Base-by-base conservation (phyloP, 805 yeast species). In the Yamadazyma olivae region DNA sequence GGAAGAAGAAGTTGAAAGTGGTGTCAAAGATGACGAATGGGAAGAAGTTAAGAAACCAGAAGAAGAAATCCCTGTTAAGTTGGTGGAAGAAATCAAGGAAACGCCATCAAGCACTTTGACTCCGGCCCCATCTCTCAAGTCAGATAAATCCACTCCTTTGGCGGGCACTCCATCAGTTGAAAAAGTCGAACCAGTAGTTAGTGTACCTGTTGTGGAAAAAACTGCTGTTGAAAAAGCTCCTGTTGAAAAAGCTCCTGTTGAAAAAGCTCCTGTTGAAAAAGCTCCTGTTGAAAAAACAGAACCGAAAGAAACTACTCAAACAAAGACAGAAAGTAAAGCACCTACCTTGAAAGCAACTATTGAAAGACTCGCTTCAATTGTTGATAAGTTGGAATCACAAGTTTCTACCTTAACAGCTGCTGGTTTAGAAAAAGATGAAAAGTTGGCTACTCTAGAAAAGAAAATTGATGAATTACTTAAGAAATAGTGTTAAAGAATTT, bases 261-360 rank as follows among this genome's bases (percentile, higher is more conserved):
- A 28, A 15, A 15, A 9, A 17, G 39, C 25, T 14, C 25, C 41
- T n/a, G 29, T 7, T 7, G 9, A 7, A 20, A 20, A 20, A 10
- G 23, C 12, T 25, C 19, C 7, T 16, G 30, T 9, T 15, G 13
- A 23, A n/a, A 38, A 51, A 44, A 43, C 43, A 29, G 38, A 52
- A 27, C 36, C 50, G 27, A 26, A 38, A 37, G 54, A 43, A 22
- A 35, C 50, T 8, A 43, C 48, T 23, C 54, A 56, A 21, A 45
- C 43, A 35, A 40, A 18, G 41, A 43, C 34, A 38, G 51, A 36
- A 46, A 42, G 37, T 44, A 48, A 69, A 34, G 77, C 85, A 14
- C 71, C 83, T 21, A 83, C 89, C 0, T 67, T 85, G 41, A 82
- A 82, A 50, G 82, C 77, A 7, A 78, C 88, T 1, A 81, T 84